Conservation (phyloP, 768 basidiomycete genomes). For the Tricholoma furcatifolium region DNA sequence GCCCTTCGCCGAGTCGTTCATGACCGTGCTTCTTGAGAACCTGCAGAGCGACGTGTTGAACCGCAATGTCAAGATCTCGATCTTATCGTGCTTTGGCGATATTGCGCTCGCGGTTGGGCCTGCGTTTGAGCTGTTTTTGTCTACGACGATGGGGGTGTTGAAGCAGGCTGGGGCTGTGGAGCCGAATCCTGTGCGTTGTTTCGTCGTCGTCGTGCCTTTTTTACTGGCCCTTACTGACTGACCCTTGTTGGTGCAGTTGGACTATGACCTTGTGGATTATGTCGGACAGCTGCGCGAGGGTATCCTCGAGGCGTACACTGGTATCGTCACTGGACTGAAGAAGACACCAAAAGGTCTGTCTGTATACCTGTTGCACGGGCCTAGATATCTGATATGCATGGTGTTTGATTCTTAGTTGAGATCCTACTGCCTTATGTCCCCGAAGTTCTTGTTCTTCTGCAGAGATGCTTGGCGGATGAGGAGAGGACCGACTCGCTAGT, state of each 20-base stretch:
- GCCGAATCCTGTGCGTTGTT: slow-evolving; percentile 73
- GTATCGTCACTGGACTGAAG: slow-evolving; percentile 90
- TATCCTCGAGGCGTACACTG: slow-evolving; percentile 95
- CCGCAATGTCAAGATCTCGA: slow-evolving; percentile 95
- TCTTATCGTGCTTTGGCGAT: slow-evolving; percentile 94
- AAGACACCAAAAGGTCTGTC: slow-evolving; percentile 73
- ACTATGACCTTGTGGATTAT: slow-evolving; percentile 91
- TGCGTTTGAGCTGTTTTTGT: slow-evolving; percentile 84
- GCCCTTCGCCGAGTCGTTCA: slow-evolving; percentile 85
- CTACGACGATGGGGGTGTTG: slow-evolving; percentile 88
- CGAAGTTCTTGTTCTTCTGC: slow-evolving; percentile 78
- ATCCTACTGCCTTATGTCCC: slow-evolving; percentile 70
- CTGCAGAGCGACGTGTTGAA: slow-evolving; percentile 88
- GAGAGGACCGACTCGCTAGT: slow-evolving; percentile 79
- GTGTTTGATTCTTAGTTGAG: slow-evolving; percentile 29
- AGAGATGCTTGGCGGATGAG: slow-evolving; percentile 75
- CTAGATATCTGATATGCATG: neutral
- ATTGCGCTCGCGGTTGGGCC: slow-evolving; percentile 90
- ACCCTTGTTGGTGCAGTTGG: slow-evolving; percentile 45
- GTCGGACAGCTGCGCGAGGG: slow-evolving; percentile 88
- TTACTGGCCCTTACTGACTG: too few species aligned
- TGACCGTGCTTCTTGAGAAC: slow-evolving; percentile 90
- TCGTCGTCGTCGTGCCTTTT: neutral
- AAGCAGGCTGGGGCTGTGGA: slow-evolving; percentile 87
- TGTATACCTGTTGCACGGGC: neutral